Evolutionary conservation across 768 basidiomycete genomes (phyloP).

Genomic region (Suillus weaverae): DNA sequence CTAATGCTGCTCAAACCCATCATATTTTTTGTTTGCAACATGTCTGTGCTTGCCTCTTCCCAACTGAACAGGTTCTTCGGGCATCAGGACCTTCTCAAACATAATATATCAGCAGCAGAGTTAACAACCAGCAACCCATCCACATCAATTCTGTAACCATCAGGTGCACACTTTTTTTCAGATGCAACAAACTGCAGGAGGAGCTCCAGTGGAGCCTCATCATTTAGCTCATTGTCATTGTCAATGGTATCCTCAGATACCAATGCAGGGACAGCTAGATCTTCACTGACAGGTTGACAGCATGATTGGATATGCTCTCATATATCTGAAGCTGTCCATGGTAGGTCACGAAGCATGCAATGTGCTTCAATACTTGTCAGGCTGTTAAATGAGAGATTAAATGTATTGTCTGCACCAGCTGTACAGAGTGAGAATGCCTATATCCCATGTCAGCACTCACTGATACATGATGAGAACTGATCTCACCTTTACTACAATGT

Average conservation of each 20-base stretch:
- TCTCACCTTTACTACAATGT: constrained; percentile 33
- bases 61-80: too few species aligned
- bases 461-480: not conserved
- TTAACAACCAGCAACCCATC: not conserved
- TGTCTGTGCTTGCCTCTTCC: not conserved
- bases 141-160: not conserved
- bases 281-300: too few species aligned
- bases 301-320: not conserved
- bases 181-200: constrained; percentile 1
- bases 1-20: not conserved
- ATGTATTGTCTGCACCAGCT: too few species aligned
- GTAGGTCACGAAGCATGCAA: not conserved
- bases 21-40: not conserved
- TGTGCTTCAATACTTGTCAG: constrained; percentile 2
- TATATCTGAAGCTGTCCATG: not conserved
- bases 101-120: not conserved
- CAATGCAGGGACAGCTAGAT: too few species aligned
- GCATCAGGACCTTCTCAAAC: not conserved
- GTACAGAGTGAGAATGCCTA: too few species aligned
- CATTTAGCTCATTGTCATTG: not conserved
- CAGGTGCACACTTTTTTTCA: not conserved
- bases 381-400: not conserved
- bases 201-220: not conserved
- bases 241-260: not conserved
- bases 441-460: not conserved